Evolutionary conservation across 495 filamentous ascomycete species (phyloP).

Genomic region (Podospora bellae-mahoneyi): DNA sequence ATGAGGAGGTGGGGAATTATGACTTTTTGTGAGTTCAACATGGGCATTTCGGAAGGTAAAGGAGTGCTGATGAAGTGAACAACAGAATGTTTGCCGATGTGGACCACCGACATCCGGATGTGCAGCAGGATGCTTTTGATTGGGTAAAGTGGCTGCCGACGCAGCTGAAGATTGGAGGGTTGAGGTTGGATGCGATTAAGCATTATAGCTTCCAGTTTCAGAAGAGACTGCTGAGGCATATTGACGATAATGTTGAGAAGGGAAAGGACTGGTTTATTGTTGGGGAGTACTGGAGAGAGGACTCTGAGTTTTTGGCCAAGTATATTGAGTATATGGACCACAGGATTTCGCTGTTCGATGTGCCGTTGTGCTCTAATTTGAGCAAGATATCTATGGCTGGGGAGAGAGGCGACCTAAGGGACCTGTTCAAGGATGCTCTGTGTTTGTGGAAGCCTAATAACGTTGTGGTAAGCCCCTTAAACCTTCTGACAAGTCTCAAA

Average conservation of each 20-base stretch:
- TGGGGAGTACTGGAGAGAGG: constrained; percentile 70
- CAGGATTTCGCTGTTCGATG: constrained; percentile 62
- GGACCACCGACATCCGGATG: constrained; percentile 65
- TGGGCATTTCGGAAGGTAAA: too few species aligned
- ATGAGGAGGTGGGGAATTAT: constrained; percentile 67
- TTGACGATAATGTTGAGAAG: constrained; percentile 46
- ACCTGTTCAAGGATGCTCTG: constrained; percentile 59
- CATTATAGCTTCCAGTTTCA: constrained; percentile 69
- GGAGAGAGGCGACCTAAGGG: constrained; percentile 43
- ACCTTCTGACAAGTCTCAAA: background rate
- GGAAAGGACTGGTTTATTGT: constrained; percentile 59
- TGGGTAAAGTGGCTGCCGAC: constrained; percentile 67
- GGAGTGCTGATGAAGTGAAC: background rate
- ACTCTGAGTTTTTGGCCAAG: constrained; percentile 49
- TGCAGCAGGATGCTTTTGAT: constrained; percentile 57
- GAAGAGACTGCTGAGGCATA: constrained; percentile 39
- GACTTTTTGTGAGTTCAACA: constrained; percentile 48
- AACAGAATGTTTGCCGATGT: constrained; percentile 63
- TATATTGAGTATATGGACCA: constrained; percentile 61
- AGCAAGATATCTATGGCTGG: constrained; percentile 46
- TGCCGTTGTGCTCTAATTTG: constrained; percentile 65
- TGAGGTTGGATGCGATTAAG: constrained; percentile 71
- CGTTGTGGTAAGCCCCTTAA: constrained; percentile 45
- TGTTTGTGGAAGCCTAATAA: constrained; percentile 56
- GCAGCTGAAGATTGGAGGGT: constrained; percentile 58